phyloP scores from a whole-genome alignment of 148 eudicot species.

The Vaccinium corymbosum region DNA sequence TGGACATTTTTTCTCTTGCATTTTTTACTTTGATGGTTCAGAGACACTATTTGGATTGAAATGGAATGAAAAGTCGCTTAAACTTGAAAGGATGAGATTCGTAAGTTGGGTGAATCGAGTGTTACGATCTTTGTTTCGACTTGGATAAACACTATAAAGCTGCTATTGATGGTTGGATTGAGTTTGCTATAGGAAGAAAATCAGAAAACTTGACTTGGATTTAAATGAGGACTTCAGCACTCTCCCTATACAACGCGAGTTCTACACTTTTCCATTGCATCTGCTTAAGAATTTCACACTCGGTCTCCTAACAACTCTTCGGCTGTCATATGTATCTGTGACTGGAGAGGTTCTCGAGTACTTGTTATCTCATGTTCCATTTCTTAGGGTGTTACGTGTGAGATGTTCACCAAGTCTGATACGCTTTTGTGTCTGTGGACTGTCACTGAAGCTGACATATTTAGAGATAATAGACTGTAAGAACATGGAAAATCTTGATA shows the following conservation, averaged over 20 bases:
- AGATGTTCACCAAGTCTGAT: background rate
- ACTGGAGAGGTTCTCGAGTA: background rate
- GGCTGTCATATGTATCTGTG: background rate
- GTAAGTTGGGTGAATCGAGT: background rate
- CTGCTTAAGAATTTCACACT: conserved; percentile 2
- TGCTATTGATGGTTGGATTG: background rate
- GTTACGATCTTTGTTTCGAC: background rate
- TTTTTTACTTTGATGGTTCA: background rate
- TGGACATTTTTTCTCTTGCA: background rate
- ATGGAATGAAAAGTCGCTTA: background rate
- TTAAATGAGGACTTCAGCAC: background rate
- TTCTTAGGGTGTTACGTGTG: background rate
- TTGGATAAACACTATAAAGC: no score
- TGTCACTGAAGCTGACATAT: background rate
- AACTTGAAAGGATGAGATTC: background rate
- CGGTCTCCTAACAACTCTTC: background rate
- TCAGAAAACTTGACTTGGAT: background rate
- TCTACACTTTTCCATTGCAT: background rate
- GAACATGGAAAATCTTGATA: no score
- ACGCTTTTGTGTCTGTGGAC: background rate
- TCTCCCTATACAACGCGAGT: background rate
- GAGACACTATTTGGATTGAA: background rate
- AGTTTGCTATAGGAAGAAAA: background rate
- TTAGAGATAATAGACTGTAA: no score
- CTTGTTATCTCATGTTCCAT: background rate